Base-by-base conservation (phyloP, 768 basidiomycete genomes). In the Dentipellis sp. region DNA sequence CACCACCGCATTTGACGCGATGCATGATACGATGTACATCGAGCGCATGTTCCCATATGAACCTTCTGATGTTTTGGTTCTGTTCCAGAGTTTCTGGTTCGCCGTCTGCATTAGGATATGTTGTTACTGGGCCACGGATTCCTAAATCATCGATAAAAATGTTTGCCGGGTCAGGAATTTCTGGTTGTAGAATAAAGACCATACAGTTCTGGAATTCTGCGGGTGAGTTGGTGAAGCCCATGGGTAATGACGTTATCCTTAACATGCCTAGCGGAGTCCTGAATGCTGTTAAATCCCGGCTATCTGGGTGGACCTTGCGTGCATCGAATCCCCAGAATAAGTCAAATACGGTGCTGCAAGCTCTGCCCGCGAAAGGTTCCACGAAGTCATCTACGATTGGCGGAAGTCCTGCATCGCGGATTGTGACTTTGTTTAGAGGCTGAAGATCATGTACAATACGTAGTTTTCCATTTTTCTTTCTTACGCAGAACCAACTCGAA, bases 401-500 rank as follows among this genome's bases (percentile, higher is more conserved):
- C 0, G 62, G 59, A 0, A 58, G 21, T 0, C 46, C 52, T 2
- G 56, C 40, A 10, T 57, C 47, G 2, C 17, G 8, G 10, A 57
- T 53, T 3, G 56, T 57, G 16, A 57, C 40, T 1, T 51, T 60
- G 3, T 62, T 68, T 34, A 68, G 64, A 0, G 64, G 63, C 19
- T 68, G 66, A 0, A 68, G 55, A 12, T 65, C 56, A 19, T 68
- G 67, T 0, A 68, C 64, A 1, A 67, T 56, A 0, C 58, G 50
- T 0, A 68, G 58, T 8, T 61, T 62, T 0, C 66, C 59, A 16
- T 64, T 60, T 40, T 69, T 67, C 55, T 69, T 69, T 5, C 57
- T 46, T 0, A 76, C 70, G 34, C 68, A 70, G 52, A 76, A 78
- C 74, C 72, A 76, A 8, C 67, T 54, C 0, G 71, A 72, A 0